phyloP scores from a whole-genome alignment of 202 grass and related monocot species.

The Zizania palustris region DNA sequence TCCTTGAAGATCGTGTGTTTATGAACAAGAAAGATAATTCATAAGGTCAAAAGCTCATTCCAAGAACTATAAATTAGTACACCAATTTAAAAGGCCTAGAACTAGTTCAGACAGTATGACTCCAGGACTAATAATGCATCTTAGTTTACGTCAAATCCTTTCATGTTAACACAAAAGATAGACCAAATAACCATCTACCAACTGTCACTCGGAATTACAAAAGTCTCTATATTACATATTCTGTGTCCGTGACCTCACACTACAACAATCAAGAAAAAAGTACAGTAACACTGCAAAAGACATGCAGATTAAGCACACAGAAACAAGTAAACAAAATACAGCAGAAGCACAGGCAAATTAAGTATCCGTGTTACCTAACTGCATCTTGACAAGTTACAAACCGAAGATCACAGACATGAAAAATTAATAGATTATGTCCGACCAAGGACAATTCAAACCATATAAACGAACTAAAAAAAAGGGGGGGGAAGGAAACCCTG shows the following conservation, averaged over 20 bases:
- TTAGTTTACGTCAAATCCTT: background rate
- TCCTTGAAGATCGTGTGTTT: background rate
- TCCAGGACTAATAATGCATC: background rate
- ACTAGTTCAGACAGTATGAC: slow-evolving; percentile 6
- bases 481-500: background rate
- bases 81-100: background rate
- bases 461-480: slow-evolving; percentile 3
- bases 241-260: background rate
- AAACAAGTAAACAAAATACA: background rate
- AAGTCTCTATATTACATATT: background rate
- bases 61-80: background rate
- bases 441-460: background rate
- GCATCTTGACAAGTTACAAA: background rate
- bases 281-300: background rate
- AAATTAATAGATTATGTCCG: background rate
- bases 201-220: background rate
- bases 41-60: slow-evolving; percentile 3
- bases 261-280: slow-evolving; percentile 6
- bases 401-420: slow-evolving; percentile 10
- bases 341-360: too few relatives aligned
- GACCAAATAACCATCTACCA: background rate
- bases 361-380: background rate
- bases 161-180: background rate
- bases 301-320: background rate
- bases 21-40: slow-evolving; percentile 16